Conservation (phyloP, 1,284 basidiomycete genomes). For the Sporisorium sorghi region DNA sequence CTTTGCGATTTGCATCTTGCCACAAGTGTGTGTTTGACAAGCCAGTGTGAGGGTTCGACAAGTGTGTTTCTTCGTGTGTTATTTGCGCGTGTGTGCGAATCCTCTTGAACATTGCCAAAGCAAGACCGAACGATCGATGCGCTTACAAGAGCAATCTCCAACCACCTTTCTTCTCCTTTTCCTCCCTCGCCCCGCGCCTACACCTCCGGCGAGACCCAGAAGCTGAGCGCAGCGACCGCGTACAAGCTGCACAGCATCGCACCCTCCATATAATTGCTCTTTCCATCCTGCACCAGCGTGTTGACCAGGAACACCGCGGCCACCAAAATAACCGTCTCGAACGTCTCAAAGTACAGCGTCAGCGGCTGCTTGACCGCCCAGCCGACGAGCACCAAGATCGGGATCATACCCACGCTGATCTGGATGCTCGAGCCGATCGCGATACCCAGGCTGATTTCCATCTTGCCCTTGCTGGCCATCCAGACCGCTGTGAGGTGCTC, state of each 20-base stretch:
- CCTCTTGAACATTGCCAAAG: background rate
- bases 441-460: slow-evolving; percentile 77
- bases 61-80: no score
- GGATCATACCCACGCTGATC: slow-evolving; percentile 66
- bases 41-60: no score
- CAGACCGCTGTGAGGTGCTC: slow-evolving; percentile 67
- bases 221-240: slow-evolving; percentile 61
- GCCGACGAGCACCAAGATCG: slow-evolving; percentile 68
- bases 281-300: slow-evolving; percentile 68
- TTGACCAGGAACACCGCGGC: slow-evolving; percentile 69
- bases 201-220: slow-evolving; percentile 56
- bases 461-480: slow-evolving; percentile 67
- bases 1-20: no score
- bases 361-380: slow-evolving; percentile 69
- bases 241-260: slow-evolving; percentile 70
- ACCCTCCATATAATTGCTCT: slow-evolving; percentile 66
- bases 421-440: slow-evolving; percentile 82
- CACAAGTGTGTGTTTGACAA: no score
- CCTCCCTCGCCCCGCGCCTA: no score
- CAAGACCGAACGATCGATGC: no score
- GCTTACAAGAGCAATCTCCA: background rate
- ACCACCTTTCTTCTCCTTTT: background rate
- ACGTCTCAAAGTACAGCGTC: slow-evolving; percentile 69
- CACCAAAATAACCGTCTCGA: slow-evolving; percentile 66
- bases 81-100: background rate